A percentile compares a stretch with the other conserved stretches of the same genome.
Evolutionary conservation across 2,329 filamentous ascomycete genomes (phyloP).

Genomic region (Beauveria sp.): DNA sequence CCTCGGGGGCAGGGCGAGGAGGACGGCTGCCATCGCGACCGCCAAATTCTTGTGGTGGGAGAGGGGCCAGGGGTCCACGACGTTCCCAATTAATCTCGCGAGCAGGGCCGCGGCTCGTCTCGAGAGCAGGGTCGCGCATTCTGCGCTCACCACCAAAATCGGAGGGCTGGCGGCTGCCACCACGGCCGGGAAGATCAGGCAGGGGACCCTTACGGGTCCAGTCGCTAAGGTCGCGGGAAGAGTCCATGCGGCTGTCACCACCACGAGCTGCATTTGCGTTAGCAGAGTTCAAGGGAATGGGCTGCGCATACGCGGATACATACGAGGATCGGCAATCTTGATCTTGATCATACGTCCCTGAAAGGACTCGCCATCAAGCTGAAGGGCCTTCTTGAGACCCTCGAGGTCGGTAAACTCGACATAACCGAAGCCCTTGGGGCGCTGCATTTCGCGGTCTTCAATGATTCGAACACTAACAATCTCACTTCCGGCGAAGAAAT

Average conservation of each 20-base stretch:
- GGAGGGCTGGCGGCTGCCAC: conserved; percentile 35
- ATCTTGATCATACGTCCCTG: conserved; percentile 86
- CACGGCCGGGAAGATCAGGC: conserved; percentile 57
- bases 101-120: conserved; percentile 47
- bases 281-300: conserved; percentile 18
- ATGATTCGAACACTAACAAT: conserved; percentile 92
- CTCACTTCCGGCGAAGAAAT: conserved; percentile 79
- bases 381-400: conserved; percentile 83
- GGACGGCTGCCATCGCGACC: conserved; percentile 50
- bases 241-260: conserved; percentile 54
- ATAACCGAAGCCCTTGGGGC: conserved; percentile 97
- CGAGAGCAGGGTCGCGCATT: conserved; percentile 52
- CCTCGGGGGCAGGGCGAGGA: conserved; percentile 36
- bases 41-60: conserved; percentile 43
- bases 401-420: conserved; percentile 87
- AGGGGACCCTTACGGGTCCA: conserved; percentile 93
- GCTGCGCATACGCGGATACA: conserved; percentile 26
- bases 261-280: conserved; percentile 65
- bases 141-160: conserved; percentile 53
- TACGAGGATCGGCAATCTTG: conserved; percentile 96
- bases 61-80: conserved; percentile 80
- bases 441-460: conserved; percentile 87
- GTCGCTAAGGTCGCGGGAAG: conserved; percentile 70
- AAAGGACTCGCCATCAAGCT: conserved; percentile 72
- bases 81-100: conserved; percentile 88